phyloP scores from a whole-genome alignment of 129 eudicot species.

The Centella asiatica region DNA sequence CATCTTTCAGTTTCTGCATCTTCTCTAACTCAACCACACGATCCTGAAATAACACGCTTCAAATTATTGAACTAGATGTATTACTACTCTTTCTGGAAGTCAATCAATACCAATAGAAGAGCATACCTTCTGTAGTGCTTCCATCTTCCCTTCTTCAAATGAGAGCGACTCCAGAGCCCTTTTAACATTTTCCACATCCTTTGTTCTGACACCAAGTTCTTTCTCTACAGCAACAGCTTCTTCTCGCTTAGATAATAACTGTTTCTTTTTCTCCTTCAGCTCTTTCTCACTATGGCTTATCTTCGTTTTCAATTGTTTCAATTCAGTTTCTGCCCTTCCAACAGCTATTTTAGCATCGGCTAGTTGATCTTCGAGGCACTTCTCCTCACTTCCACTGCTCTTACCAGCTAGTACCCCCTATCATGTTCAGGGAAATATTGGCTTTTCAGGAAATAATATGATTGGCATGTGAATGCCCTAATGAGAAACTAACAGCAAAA shows the following conservation, averaged over 20 bases:
- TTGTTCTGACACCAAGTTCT: constrained; percentile 55
- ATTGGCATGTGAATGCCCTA: background rate
- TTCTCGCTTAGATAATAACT: constrained; percentile 51
- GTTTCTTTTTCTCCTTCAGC: constrained; percentile 55
- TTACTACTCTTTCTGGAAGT: constrained; percentile 2
- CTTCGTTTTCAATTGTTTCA: constrained; percentile 79
- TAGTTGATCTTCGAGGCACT: constrained; percentile 92
- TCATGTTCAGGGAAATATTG: constrained; percentile 6
- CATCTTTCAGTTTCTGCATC: constrained; percentile 65
- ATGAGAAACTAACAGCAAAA: constrained; percentile 2
- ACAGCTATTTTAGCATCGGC: constrained; percentile 94
- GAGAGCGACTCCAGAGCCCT: constrained; percentile 52
- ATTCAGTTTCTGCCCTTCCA: constrained; percentile 84
- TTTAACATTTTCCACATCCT: constrained; percentile 65
- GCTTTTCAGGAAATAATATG: constrained; percentile 3
- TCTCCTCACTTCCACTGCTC: constrained; percentile 89
- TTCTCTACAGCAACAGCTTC: constrained; percentile 80
- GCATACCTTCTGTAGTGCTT: constrained; percentile 62
- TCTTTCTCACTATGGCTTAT: constrained; percentile 74
- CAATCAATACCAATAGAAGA: constrained; percentile 8
- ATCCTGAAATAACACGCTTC: constrained; percentile 34
- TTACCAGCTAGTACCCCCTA: constrained; percentile 96
- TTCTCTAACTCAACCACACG: constrained; percentile 54
- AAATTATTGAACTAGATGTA: constrained; percentile 1
- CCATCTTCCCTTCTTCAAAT: constrained; percentile 76